phyloP scores from a whole-genome alignment of 306 rosid genomes.

The Arachis stenosperma region DNA sequence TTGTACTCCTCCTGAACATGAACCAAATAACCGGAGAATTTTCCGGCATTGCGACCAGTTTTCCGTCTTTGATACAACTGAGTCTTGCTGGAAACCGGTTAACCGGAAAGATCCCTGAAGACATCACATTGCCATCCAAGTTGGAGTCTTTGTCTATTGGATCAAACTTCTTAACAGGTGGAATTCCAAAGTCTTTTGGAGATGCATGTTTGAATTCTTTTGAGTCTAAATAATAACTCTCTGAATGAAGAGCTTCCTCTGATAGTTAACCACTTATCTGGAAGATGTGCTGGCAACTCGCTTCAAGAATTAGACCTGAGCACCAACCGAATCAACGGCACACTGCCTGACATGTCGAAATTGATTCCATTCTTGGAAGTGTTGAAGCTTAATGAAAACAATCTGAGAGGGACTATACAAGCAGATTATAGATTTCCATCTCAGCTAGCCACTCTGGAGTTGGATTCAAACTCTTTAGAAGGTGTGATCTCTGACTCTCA shows the following conservation, averaged over 20 bases:
- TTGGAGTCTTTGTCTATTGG: not conserved
- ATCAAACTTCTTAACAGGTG: conserved; percentile 23
- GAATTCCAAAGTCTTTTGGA: not conserved
- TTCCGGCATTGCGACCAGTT: not conserved
- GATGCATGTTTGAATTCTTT: not conserved
- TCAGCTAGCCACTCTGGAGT: rapidly evolving
- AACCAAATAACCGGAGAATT: conserved; percentile 34
- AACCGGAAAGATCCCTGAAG: conserved; percentile 21
- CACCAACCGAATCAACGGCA: not conserved
- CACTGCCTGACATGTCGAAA: not conserved
- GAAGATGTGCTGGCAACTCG: conserved; percentile 24
- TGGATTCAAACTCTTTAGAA: conserved; percentile 1
- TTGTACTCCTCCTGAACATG: not conserved
- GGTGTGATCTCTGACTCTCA: conserved; percentile 31
- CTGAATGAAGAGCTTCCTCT: not conserved
- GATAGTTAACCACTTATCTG: conserved; percentile 23
- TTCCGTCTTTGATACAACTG: not conserved
- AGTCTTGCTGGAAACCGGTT: not conserved
- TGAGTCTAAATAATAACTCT: not conserved
- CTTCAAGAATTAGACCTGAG: not conserved
- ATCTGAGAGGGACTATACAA: not conserved
- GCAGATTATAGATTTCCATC: not conserved
- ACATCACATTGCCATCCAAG: not conserved
- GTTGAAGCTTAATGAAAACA: not conserved
- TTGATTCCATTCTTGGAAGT: not conserved